A percentile compares a stretch with the other conserved stretches of the same genome.
phyloP scores from a whole-genome alignment of 306 rosid genomes.

The Nissolia schottii region DNA sequence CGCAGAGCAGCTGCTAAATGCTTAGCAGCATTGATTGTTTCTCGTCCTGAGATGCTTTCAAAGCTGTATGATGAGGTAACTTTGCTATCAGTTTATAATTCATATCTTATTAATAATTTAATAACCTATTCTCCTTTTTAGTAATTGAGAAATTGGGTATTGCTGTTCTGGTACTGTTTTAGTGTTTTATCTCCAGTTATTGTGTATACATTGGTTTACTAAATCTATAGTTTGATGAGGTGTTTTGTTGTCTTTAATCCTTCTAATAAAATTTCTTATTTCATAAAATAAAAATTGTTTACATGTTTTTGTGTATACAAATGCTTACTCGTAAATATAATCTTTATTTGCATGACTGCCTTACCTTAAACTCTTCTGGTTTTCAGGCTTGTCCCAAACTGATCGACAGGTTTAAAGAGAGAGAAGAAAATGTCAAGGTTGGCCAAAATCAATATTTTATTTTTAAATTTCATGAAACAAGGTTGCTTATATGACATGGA shows the following conservation, averaged over 20 bases:
- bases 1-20: slow-evolving; percentile 99
- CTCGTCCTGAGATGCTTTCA: slow-evolving; percentile 95
- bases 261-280: not conserved
- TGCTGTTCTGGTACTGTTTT: not conserved
- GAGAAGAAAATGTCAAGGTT: slow-evolving; percentile 99
- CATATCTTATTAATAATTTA: not conserved
- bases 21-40: slow-evolving; percentile 90
- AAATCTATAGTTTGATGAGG: slow-evolving; percentile 2
- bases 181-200: not conserved
- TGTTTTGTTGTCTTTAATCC: not conserved
- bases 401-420: slow-evolving; percentile 93
- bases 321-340: slow-evolving; percentile 4
- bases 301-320: not conserved
- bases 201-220: not conserved
- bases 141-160: not conserved
- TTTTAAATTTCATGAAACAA: slow-evolving; percentile 5
- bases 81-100: slow-evolving; percentile 8
- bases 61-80: slow-evolving; percentile 88
- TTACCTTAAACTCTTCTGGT: slow-evolving; percentile 17
- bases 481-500: slow-evolving; percentile 33
- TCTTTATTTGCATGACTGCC: slow-evolving; percentile 13
- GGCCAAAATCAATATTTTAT: slow-evolving; percentile 4
- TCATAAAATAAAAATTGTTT: not conserved
- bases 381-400: slow-evolving; percentile 95
- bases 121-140: not conserved